These are phyloP conservation scores for Trametes villosa DNA, from an alignment of 768 basidiomycete genomes.

Conservation along the genomic window DNA sequence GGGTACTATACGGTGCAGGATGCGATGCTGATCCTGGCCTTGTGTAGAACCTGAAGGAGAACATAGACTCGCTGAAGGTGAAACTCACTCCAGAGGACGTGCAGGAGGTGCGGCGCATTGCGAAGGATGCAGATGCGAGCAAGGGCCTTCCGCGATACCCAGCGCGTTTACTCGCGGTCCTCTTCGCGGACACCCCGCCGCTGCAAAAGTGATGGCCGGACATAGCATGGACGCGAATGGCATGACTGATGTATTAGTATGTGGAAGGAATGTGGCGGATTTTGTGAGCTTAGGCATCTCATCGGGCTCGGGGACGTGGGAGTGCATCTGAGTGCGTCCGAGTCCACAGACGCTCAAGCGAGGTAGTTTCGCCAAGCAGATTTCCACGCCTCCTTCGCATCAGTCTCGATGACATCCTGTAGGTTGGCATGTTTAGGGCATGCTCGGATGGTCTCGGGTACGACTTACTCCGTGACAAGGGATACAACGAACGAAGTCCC, in stretches of 20 bases:
- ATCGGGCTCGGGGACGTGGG: too few species aligned
- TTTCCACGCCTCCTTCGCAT: slow-evolving; percentile 39
- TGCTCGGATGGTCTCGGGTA: not conserved
- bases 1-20: too few species aligned
- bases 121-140: slow-evolving; percentile 18
- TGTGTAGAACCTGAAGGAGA: slow-evolving; percentile 28
- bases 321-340: too few species aligned
- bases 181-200: slow-evolving; percentile 31
- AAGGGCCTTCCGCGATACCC: slow-evolving; percentile 30
- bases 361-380: not conserved
- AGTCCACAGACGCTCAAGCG: not conserved
- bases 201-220: slow-evolving; percentile 3
- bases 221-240: too few species aligned
- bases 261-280: too few species aligned
- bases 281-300: too few species aligned
- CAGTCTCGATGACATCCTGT: slow-evolving; percentile 54
- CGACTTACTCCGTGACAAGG: slow-evolving; percentile 60
- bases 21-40: not conserved
- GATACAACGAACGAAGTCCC: slow-evolving; percentile 72
- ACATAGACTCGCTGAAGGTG: slow-evolving; percentile 26
- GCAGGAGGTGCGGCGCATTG: slow-evolving; percentile 28
- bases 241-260: not conserved
- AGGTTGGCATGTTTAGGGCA: not conserved
- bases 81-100: slow-evolving; percentile 29
- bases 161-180: slow-evolving; percentile 5